phyloP scores from a whole-genome alignment of 2,329 filamentous ascomycete genomes.

The Phaeoacremonium minimum region DNA sequence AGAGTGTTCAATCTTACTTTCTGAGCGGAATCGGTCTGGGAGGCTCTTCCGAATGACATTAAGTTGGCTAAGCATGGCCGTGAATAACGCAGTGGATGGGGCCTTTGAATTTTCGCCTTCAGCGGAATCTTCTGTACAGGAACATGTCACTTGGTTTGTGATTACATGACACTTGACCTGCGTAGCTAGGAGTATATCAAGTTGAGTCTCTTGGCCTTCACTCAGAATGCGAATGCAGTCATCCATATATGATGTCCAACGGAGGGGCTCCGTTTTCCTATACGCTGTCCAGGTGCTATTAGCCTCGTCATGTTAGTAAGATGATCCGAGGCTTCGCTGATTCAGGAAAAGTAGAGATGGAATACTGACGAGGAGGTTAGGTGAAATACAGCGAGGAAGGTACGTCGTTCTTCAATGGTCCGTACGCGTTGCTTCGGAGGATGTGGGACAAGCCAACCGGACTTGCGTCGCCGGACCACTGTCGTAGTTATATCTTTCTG shows the following conservation, averaged over 20 bases:
- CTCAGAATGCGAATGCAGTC: slow-evolving; percentile 7
- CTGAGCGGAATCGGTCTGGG: slow-evolving; percentile 6
- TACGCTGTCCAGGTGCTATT: slow-evolving; percentile 7
- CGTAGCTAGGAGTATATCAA: slow-evolving; percentile 11
- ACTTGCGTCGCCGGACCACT: background rate
- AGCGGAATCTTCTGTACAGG: slow-evolving; percentile 3
- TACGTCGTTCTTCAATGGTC: slow-evolving; percentile 8
- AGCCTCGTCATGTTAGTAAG: background rate
- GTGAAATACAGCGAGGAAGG: slow-evolving; percentile 10
- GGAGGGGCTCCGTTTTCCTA: slow-evolving; percentile 12
- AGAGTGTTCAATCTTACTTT: slow-evolving; percentile 11
- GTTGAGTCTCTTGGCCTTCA: slow-evolving; percentile 10
- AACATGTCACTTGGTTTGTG: slow-evolving; percentile 14
- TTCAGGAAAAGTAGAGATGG: background rate
- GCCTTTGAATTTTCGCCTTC: background rate
- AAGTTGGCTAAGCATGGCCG: slow-evolving; percentile 13
- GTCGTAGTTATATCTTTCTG: slow-evolving; percentile 10
- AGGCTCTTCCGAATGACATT: slow-evolving; percentile 11
- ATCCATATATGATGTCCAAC: slow-evolving; percentile 12
- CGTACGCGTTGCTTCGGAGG: background rate
- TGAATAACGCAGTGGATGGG: slow-evolving; percentile 9
- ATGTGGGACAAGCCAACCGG: background rate
- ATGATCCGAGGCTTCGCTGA: background rate
- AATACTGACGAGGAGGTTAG: slow-evolving; percentile 17
- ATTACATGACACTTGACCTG: slow-evolving; percentile 19